phyloP scores from a whole-genome alignment of 441 rosid genomes.

The Corymbia citriodora region DNA sequence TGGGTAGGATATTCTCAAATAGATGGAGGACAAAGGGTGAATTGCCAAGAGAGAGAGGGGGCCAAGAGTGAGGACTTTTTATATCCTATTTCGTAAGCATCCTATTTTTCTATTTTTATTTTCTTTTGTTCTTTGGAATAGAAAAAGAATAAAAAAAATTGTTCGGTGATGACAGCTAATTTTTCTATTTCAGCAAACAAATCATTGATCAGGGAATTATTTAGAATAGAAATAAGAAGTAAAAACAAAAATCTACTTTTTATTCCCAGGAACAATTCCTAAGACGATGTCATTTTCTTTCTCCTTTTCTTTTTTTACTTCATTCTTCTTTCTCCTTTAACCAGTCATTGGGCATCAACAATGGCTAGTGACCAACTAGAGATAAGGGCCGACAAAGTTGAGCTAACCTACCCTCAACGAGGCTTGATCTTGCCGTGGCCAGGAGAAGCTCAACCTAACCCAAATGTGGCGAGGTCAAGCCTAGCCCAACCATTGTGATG shows the following conservation, averaged over 20 bases:
- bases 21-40: not conserved
- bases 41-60: not conserved
- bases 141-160: too few species aligned
- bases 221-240: too few species aligned
- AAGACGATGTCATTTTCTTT: too few species aligned
- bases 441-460: not conserved
- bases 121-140: too few species aligned
- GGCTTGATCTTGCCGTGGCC: not conserved
- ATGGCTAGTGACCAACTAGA: not conserved
- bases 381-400: not conserved
- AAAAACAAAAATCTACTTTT: not conserved
- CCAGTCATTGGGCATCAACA: fast-evolving
- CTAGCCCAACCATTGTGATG: not conserved
- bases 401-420: fast-evolving
- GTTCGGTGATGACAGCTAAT: not conserved
- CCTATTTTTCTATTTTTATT: too few species aligned
- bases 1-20: not conserved
- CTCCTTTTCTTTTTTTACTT: too few species aligned
- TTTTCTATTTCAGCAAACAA: not conserved
- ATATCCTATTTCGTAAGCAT: not conserved
- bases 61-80: not conserved
- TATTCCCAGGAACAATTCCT: too few species aligned
- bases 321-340: not conserved
- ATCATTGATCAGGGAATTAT: too few species aligned
- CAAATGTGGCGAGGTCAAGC: fast-evolving